A percentile compares a stretch with the other conserved stretches of the same genome.
These are phyloP conservation scores for Amyloporia xantha DNA, from an alignment of 768 basidiomycete species.

Conservation along the genomic window DNA sequence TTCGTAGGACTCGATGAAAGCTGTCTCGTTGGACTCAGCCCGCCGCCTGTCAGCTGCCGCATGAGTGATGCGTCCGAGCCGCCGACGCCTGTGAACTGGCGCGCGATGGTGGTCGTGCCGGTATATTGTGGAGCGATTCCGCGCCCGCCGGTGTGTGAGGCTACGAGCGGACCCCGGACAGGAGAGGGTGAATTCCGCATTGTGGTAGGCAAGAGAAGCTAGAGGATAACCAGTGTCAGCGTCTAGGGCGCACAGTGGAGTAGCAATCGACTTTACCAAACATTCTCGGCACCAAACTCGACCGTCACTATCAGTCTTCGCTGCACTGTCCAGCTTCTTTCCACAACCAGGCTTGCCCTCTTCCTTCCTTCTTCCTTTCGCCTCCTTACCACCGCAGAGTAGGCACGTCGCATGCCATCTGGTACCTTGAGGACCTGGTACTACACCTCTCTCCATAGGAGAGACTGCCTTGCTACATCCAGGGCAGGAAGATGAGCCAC, in stretches of 20 bases:
- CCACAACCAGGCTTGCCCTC: constrained; percentile 70
- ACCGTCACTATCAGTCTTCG: constrained; percentile 63
- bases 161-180: constrained; percentile 39
- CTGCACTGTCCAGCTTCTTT: constrained; percentile 77
- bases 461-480: constrained; percentile 71
- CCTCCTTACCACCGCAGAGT: constrained; percentile 69
- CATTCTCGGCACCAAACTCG: constrained; percentile 84
- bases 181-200: constrained; percentile 51
- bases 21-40: constrained; percentile 62
- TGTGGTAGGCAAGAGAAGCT: constrained; percentile 52
- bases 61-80: constrained; percentile 30
- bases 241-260: constrained; percentile 6
- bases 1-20: constrained; percentile 65
- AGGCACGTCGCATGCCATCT: constrained; percentile 77
- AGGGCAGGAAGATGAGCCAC: constrained; percentile 57
- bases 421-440: constrained; percentile 77
- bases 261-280: constrained; percentile 39
- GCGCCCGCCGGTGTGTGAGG: constrained; percentile 36
- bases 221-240: constrained; percentile 7
- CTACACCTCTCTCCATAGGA: constrained; percentile 79
- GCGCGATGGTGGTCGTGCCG: constrained; percentile 65
- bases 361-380: constrained; percentile 39
- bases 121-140: constrained; percentile 50
- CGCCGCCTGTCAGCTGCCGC: constrained; percentile 62
- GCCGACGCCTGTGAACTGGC: constrained; percentile 66